These are phyloP conservation scores for Cytospora piceicola DNA, from an alignment of 2,329 filamentous ascomycete species.

Conservation along the genomic window DNA sequence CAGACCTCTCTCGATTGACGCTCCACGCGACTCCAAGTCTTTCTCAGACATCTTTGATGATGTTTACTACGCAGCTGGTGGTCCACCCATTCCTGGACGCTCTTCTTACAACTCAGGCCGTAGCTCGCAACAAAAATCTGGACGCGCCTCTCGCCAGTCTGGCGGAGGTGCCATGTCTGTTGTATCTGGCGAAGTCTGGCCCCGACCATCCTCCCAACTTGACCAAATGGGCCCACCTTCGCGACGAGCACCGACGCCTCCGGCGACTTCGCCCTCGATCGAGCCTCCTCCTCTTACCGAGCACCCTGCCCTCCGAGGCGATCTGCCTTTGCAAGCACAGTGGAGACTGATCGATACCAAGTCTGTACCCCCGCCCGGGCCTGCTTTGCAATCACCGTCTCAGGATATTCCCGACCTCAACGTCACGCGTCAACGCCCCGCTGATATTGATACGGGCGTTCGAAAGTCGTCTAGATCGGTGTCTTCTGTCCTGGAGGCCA, in stretches of 20 bases:
- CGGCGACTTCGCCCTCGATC: background rate
- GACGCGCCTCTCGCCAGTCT: conserved; percentile 2
- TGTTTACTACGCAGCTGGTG: conserved; percentile 18
- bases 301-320: conserved; percentile 15
- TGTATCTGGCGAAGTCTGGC: background rate
- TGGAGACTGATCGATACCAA: background rate
- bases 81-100: conserved; percentile 3
- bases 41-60: conserved; percentile 29
- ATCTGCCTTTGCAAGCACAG: conserved; percentile 9
- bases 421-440: conserved; percentile 15
- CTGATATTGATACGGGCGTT: conserved; percentile 7
- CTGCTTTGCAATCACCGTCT: background rate
- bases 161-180: background rate
- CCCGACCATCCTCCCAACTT: background rate
- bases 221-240: background rate
- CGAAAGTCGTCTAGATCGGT: conserved; percentile 4
- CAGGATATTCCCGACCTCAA: background rate
- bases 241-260: background rate
- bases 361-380: background rate
- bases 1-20: conserved; percentile 22
- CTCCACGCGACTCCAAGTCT: conserved; percentile 23
- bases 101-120: conserved; percentile 13
- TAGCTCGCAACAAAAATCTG: background rate
- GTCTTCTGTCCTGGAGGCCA: background rate
- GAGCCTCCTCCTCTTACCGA: conserved; percentile 12